These are phyloP conservation scores for Hymenotorrendiella dingleyae DNA, from an alignment of 2,329 filamentous ascomycete genomes.

Conservation along the genomic window DNA sequence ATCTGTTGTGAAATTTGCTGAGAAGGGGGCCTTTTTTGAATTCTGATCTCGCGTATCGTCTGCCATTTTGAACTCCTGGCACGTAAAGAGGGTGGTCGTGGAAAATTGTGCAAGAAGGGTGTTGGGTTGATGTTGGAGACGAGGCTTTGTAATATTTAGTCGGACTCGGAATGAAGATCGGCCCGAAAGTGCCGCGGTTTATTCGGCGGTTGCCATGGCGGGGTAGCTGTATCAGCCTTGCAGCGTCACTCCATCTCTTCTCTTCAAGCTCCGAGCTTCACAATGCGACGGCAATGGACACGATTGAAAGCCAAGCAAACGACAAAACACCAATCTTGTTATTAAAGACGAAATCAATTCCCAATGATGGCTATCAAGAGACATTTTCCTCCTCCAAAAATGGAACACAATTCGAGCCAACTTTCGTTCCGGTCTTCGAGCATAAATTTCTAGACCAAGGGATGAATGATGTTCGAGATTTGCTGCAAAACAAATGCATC, in stretches of 20 bases:
- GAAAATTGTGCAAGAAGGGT: too few relatives aligned
- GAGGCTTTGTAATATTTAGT: slow-evolving; percentile 9
- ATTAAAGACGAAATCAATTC: slow-evolving; percentile 70
- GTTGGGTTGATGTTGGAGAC: neutral
- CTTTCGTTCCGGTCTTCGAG: slow-evolving; percentile 72
- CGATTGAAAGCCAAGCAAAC: slow-evolving; percentile 8
- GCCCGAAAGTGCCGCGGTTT: neutral
- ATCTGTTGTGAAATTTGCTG: slow-evolving; percentile 10
- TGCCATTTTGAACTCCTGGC: slow-evolving; percentile 27
- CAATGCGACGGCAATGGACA: slow-evolving; percentile 19
- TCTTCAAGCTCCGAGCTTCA: slow-evolving; percentile 2
- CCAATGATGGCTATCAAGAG: slow-evolving; percentile 67
- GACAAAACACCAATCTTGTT: slow-evolving; percentile 55
- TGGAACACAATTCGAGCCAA: slow-evolving; percentile 49
- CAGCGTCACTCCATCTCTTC: slow-evolving; percentile 2
- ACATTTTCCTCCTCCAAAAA: slow-evolving; percentile 47
- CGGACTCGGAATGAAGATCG: too few relatives aligned
- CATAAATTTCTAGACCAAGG: slow-evolving; percentile 60
- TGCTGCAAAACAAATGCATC: slow-evolving; percentile 43
- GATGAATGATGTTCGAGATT: slow-evolving; percentile 44
- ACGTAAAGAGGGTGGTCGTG: too few relatives aligned
- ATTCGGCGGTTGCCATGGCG: too few relatives aligned
- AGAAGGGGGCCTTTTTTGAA: slow-evolving; percentile 4
- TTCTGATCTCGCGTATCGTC: slow-evolving; percentile 25
- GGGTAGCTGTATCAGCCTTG: slow-evolving; percentile 1